Percentiles rank a stretch among this genome's conserved stretches.
Evolutionary conservation across 768 basidiomycete species (phyloP).

Genomic region (Russula sp.): DNA sequence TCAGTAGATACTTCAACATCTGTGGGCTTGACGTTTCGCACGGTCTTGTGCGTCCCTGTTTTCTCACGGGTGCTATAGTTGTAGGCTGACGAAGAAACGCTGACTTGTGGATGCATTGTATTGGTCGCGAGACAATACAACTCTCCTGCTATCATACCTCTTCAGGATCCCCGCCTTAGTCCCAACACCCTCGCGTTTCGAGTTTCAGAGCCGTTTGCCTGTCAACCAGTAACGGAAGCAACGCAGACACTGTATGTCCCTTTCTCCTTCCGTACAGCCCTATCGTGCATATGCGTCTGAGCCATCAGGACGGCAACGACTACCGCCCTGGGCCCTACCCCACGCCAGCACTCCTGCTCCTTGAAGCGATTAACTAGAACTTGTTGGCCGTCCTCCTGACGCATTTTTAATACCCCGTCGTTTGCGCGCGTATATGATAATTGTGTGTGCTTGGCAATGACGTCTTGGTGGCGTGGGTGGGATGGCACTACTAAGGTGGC

Average conservation of each 20-base stretch:
- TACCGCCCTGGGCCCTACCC: constrained; percentile 26
- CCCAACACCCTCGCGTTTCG: constrained; percentile 39
- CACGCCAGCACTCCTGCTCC: constrained; percentile 41
- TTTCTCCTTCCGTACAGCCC: too few relatives aligned
- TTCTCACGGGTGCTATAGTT: background rate
- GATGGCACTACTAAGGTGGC: constrained; percentile 55
- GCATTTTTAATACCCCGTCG: constrained; percentile 29
- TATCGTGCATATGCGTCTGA: background rate
- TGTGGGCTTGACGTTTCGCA: constrained; percentile 47
- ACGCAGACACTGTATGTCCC: background rate
- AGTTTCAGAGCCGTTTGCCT: constrained; percentile 30
- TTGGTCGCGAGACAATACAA: constrained; percentile 86
- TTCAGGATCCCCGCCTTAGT: constrained; percentile 67
- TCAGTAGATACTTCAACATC: constrained; percentile 30
- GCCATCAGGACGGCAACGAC: constrained; percentile 22
- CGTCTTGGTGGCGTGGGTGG: background rate
- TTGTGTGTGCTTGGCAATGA: background rate
- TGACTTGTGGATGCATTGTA: constrained; percentile 50
- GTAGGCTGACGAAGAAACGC: background rate
- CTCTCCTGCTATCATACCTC: constrained; percentile 78
- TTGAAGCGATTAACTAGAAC: constrained; percentile 82
- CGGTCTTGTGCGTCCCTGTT: constrained; percentile 45
- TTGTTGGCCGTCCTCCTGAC: constrained; percentile 70
- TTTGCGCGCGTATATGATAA: background rate
- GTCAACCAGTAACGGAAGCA: background rate